phyloP scores from a whole-genome alignment of 2,329 filamentous ascomycete species.

The Sarocladium brachiariae region DNA sequence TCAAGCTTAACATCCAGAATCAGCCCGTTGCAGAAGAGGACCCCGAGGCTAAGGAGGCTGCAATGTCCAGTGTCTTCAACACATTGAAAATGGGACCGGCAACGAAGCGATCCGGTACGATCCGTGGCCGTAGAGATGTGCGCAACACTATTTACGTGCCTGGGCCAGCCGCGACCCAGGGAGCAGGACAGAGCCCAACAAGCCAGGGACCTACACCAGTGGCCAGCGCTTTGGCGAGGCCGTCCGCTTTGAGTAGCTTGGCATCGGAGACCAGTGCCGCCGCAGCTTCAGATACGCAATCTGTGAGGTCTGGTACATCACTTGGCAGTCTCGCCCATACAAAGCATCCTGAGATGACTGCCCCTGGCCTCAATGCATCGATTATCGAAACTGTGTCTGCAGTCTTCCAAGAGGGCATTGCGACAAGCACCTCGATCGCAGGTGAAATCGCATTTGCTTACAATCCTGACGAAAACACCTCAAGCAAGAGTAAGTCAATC shows the following conservation, averaged over 20 bases:
- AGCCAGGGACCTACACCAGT: background rate
- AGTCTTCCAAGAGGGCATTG: constrained; percentile 66
- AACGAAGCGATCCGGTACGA: constrained; percentile 63
- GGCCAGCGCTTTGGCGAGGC: constrained; percentile 18
- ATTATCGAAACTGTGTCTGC: constrained; percentile 89
- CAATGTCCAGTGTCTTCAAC: constrained; percentile 68
- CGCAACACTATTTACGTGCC: constrained; percentile 85
- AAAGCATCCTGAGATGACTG: constrained; percentile 75
- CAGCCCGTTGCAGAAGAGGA: constrained; percentile 74
- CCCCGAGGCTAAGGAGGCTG: constrained; percentile 64
- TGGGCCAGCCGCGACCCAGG: constrained; percentile 28
- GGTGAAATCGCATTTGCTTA: constrained; percentile 88
- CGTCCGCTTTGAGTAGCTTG: constrained; percentile 46
- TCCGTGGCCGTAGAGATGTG: constrained; percentile 84
- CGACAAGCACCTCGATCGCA: constrained; percentile 67
- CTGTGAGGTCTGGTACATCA: constrained; percentile 82
- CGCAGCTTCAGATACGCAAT: constrained; percentile 72
- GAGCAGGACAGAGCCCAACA: constrained; percentile 19
- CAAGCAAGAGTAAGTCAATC: constrained; percentile 40
- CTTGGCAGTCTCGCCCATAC: constrained; percentile 61
- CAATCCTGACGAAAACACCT: constrained; percentile 46
- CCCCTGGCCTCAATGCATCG: constrained; percentile 77
- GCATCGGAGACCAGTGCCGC: constrained; percentile 56
- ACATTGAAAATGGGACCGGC: constrained; percentile 62
- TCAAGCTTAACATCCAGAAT: constrained; percentile 75